A percentile compares a stretch with the other conserved stretches of the same genome.
Conservation (phyloP, 495 filamentous ascomycete genomes). For the Neurospora hispaniola region DNA sequence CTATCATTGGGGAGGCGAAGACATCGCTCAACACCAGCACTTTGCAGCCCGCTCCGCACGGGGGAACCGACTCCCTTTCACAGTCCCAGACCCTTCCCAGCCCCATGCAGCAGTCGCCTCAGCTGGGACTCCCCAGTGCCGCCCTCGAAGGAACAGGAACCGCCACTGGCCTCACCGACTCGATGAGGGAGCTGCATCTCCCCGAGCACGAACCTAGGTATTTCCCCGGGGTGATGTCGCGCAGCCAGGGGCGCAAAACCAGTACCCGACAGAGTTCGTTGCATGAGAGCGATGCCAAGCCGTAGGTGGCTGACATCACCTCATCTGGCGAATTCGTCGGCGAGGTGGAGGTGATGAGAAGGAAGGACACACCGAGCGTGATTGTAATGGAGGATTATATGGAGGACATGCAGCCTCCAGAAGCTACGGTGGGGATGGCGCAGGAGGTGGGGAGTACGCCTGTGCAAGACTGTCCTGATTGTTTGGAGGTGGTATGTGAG, state of each 20-base stretch:
- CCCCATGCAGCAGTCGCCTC: conserved; percentile 9
- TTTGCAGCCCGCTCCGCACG: conserved; percentile 1
- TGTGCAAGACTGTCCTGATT: neutral
- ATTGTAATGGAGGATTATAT: neutral
- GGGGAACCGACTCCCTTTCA: neutral
- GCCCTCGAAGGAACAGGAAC: neutral
- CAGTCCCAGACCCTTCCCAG: conserved; percentile 14
- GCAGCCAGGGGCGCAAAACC: conserved; percentile 37
- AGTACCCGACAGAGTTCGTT: conserved; percentile 33
- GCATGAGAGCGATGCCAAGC: conserved; percentile 25
- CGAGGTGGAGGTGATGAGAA: neutral
- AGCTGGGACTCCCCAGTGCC: neutral
- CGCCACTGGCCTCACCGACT: conserved; percentile 5
- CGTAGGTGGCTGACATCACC: neutral
- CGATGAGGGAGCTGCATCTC: conserved; percentile 29
- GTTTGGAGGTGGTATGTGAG: neutral
- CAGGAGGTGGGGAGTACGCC: neutral
- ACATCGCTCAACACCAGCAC: neutral
- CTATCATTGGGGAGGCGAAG: conserved; percentile 8
- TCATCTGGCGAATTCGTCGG: neutral
- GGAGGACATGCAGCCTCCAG: neutral
- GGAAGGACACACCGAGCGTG: neutral
- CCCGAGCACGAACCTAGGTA: conserved; percentile 53
- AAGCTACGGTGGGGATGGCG: neutral
- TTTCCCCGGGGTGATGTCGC: conserved; percentile 61